Percentiles rank a stretch among this genome's conserved stretches.
Conservation (phyloP, 2,329 filamentous ascomycete genomes). For the Alternaria ventricosa region DNA sequence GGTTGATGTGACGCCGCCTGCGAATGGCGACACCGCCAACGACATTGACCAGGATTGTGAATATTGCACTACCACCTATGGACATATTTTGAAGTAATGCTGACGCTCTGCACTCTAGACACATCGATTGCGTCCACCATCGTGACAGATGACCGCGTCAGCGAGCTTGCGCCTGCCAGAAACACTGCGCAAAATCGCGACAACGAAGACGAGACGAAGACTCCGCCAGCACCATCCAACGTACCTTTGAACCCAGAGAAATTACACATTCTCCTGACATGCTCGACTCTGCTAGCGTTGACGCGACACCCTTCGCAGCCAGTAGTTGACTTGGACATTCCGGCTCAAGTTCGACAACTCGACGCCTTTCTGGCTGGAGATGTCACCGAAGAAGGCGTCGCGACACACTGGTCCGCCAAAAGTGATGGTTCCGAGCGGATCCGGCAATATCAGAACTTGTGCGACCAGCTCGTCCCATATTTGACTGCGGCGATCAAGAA, state of each 20-base stretch:
- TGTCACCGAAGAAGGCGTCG: neutral
- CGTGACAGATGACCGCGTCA: too few relatives aligned
- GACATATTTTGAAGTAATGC: too few relatives aligned
- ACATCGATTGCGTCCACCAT: neutral
- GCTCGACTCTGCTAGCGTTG: neutral
- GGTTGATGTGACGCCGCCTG: neutral
- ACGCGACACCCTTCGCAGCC: neutral
- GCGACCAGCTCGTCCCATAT: neutral
- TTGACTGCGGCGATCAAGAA: neutral
- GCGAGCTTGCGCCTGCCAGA: neutral
- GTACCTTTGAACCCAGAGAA: neutral
- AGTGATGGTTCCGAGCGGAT: neutral
- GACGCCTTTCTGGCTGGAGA: neutral
- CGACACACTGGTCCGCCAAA: neutral
- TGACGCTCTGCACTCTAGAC: neutral
- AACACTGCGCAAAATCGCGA: neutral
- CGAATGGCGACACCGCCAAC: too few relatives aligned
- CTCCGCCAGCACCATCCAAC: neutral
- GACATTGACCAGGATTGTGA: neutral
- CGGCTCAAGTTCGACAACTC: neutral
- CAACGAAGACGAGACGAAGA: neutral
- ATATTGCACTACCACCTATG: too few relatives aligned
- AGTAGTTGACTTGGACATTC: neutral
- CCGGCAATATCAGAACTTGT: neutral
- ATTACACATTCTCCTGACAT: neutral